These are phyloP conservation scores for Metschnikowia vanudenii DNA, from an alignment of 805 yeast species.

Conservation along the genomic window DNA sequence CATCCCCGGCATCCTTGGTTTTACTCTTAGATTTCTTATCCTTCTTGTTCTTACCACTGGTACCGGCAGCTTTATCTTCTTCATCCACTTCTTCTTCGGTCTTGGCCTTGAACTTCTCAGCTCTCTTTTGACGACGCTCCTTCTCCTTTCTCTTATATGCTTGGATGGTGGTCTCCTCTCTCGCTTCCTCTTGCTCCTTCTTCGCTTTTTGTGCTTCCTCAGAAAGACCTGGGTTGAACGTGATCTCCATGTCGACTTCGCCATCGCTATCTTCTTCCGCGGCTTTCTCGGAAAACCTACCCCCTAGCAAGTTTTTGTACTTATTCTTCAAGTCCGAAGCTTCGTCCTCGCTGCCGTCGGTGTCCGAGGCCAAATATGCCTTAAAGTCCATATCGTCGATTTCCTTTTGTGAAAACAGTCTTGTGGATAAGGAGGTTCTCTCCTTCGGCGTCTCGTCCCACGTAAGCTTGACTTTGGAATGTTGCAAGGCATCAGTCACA, in stretches of 20 bases:
- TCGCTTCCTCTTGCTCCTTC: slow-evolving; percentile 28
- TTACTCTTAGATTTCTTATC: slow-evolving; percentile 19
- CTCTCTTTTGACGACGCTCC: slow-evolving; percentile 85
- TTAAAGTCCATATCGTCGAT: slow-evolving; percentile 87
- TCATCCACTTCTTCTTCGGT: slow-evolving; percentile 54
- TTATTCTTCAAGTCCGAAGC: slow-evolving; percentile 46
- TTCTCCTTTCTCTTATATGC: slow-evolving; percentile 83
- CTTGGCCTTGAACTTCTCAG: slow-evolving; percentile 67
- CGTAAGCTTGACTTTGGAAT: slow-evolving; percentile 91
- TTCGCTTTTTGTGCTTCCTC: slow-evolving; percentile 26
- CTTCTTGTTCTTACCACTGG: slow-evolving; percentile 24
- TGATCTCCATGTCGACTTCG: slow-evolving; percentile 92
- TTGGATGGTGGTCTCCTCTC: slow-evolving; percentile 73
- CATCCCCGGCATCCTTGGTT: slow-evolving; percentile 15
- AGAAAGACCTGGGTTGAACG: slow-evolving; percentile 85
- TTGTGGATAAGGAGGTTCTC: slow-evolving; percentile 69
- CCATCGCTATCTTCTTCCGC: slow-evolving; percentile 42
- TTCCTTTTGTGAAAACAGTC: slow-evolving; percentile 85
- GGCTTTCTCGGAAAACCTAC: slow-evolving; percentile 34
- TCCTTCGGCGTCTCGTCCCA: slow-evolving; percentile 99
- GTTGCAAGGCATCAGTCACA: slow-evolving; percentile 93
- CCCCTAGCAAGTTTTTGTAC: slow-evolving; percentile 58
- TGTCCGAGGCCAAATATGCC: slow-evolving; percentile 76
- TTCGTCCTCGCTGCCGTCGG: slow-evolving; percentile 43
- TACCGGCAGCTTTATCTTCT: slow-evolving; percentile 19